Base-by-base conservation (phyloP, 768 basidiomycete species). In the Nidularia pulvinata region DNA sequence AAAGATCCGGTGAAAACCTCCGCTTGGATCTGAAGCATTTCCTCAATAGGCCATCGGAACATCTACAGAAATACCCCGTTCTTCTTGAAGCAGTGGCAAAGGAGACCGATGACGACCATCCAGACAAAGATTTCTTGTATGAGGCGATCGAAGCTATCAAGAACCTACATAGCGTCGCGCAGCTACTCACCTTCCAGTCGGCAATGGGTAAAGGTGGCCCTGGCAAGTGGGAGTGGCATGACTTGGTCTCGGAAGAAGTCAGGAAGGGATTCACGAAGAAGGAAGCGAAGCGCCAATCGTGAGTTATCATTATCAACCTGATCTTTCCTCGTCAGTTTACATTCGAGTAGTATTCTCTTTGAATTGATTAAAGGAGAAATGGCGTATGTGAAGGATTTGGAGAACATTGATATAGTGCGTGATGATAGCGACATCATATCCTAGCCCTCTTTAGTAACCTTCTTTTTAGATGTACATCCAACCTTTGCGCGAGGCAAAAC, bases 281-380 rank as follows among this genome's bases (percentile, higher is more conserved):
- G 43, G 93, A 93, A 64, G 75, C 81, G 16, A 93, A 93, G 66
- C 83, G 93, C 34, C 94, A 96, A 70, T 80, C 86, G 93, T 95
- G 66, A 69, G 91, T 69, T 42, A 4, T 53, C 25, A 44, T 22
- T 35, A 39, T 25, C 16, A 13, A 42, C 25, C 48, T 49, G 33
- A 30, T 33, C n/a, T n/a, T n/a, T n/a, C n/a, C n/a, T n/a, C n/a
- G n/a, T n/a, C n/a, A n/a, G n/a, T n/a, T n/a, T n/a, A n/a, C 7
- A 49, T 32, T 9, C 7, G 9, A 36, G 5, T 58, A 94, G 93
- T 44, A 86, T 94, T 61, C 94, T 96, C 49, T 97, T 95, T 62
- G 94, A 97, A 73, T 69, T 96, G 56, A 96, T 97, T 68, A 92
- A 96, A 68, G 91, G 91, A 57, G 94, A 97, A 68, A 96, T 96